Evolutionary conservation across 441 rosid genomes (phyloP).

Genomic region (Biscutella laevigata): DNA sequence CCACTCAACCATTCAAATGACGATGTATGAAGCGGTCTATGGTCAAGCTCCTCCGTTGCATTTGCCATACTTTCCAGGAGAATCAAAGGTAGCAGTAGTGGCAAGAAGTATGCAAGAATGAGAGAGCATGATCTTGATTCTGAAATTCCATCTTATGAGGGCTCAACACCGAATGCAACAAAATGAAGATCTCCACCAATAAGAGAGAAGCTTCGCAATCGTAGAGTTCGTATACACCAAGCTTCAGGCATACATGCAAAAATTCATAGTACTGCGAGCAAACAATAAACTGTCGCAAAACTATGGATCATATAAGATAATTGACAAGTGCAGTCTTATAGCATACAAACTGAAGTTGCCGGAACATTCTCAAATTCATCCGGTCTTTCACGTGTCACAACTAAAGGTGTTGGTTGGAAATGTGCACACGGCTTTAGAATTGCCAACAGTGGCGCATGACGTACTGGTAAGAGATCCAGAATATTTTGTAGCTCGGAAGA

Average conservation of each 20-base stretch:
- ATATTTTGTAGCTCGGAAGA: no score
- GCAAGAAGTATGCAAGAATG: no score
- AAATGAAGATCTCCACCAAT: neutral
- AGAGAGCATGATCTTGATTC: neutral
- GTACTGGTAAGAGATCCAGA: no score
- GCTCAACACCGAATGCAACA: neutral
- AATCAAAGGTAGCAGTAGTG: no score
- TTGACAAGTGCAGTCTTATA: neutral
- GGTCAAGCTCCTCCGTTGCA: no score
- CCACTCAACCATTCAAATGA: no score
- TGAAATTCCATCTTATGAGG: neutral
- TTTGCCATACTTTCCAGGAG: no score
- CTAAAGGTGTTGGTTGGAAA: neutral
- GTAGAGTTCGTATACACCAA: neutral
- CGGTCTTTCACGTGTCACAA: neutral
- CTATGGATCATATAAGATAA: neutral
- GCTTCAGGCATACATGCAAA: neutral
- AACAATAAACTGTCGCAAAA: neutral
- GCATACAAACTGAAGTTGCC: neutral
- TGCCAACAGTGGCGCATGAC: no score
- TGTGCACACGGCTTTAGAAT: no score
- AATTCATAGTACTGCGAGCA: accelerated
- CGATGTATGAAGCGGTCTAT: no score
- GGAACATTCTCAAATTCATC: neutral
- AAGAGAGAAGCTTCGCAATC: accelerated